Evolutionary conservation across 768 basidiomycete species (phyloP).

Genomic region (Calocera viscosa): DNA sequence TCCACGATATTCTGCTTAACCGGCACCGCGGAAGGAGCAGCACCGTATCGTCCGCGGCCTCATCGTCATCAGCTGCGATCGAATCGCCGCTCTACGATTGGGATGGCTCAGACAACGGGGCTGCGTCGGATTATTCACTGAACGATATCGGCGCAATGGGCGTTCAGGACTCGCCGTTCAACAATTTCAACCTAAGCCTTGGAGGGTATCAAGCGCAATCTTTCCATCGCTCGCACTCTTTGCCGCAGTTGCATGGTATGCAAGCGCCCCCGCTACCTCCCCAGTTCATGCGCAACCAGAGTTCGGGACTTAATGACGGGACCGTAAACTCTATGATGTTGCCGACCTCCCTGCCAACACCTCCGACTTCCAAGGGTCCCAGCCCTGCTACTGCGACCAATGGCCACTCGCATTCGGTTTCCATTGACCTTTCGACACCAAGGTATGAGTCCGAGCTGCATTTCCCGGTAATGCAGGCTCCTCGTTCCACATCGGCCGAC

Average conservation of each 20-base stretch:
- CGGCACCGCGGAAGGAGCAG: constrained; percentile 6
- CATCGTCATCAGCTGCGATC: not conserved
- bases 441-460: not conserved
- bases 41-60: constrained; percentile 3
- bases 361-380: not conserved
- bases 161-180: constrained; percentile 1
- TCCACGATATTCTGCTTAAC: constrained; percentile 1
- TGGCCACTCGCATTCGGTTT: not conserved
- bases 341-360: not conserved
- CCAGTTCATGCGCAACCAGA: not conserved
- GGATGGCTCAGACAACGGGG: constrained; percentile 4
- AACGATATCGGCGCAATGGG: not conserved
- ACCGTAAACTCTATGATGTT: not conserved
- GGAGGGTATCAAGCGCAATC: not conserved
- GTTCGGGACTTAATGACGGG: not conserved
- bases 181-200: not conserved
- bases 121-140: not conserved
- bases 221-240: constrained; percentile 1
- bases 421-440: not conserved
- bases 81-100: constrained; percentile 5
- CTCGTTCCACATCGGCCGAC: not conserved
- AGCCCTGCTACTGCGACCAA: not conserved
- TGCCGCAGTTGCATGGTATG: not conserved
- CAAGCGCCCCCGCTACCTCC: not conserved
- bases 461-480: not conserved